Conservation (phyloP, 345 rosid species). For the Passiflora organensis region DNA sequence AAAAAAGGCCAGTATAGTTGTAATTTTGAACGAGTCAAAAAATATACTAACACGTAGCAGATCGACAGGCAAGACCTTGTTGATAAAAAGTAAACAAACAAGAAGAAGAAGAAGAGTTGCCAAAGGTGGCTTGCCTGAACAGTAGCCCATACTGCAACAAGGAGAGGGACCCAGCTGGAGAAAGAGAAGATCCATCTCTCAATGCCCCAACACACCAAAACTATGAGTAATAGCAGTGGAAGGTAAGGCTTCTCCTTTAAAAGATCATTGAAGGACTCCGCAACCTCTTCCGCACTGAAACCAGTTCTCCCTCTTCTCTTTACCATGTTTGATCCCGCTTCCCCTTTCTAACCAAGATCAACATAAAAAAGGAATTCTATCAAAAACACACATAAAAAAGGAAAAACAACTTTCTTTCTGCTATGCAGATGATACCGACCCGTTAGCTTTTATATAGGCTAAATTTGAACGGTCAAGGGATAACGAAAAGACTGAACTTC, state of each 20-base stretch:
- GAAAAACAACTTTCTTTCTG: too few relatives aligned
- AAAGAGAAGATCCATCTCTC: slow-evolving; percentile 89
- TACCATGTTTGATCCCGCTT: slow-evolving; percentile 26
- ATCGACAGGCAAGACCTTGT: not conserved
- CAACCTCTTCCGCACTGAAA: slow-evolving; percentile 34
- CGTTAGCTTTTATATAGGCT: too few relatives aligned
- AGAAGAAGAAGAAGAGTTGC: not conserved
- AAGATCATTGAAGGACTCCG: slow-evolving; percentile 51
- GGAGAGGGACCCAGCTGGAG: slow-evolving; percentile 90
- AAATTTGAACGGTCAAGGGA: too few relatives aligned
- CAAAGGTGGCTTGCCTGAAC: slow-evolving; percentile 56
- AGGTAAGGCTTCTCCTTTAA: slow-evolving; percentile 56
- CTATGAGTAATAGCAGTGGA: slow-evolving; percentile 50
- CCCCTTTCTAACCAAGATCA: not conserved
- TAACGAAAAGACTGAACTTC: too few relatives aligned
- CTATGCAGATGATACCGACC: too few relatives aligned
- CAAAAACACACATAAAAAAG: too few relatives aligned
- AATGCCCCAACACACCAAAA: slow-evolving; percentile 61
- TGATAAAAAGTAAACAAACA: not conserved
- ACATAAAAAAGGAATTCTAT: not conserved
- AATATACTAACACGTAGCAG: not conserved
- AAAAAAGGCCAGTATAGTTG: not conserved
- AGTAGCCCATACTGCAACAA: slow-evolving; percentile 85
- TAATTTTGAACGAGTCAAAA: not conserved
- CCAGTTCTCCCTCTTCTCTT: slow-evolving; percentile 39